These are phyloP conservation scores for Pythium dissimile DNA, from an alignment of 352 stramenopile species.

Conservation along the genomic window DNA sequence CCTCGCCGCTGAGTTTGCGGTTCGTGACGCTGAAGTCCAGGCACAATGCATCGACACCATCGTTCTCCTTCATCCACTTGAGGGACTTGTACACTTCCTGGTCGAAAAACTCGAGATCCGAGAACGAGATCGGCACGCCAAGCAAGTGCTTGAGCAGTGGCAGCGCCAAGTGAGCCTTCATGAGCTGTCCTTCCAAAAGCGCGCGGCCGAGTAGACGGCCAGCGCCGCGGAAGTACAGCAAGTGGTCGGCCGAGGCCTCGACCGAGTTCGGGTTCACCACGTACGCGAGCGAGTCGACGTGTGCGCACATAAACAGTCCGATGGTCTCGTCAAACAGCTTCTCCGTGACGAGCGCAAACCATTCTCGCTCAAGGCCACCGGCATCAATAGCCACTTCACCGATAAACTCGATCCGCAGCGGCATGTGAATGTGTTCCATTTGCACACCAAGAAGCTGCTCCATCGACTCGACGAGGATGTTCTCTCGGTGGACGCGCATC, in stretches of 20 bases:
- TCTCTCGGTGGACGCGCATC: slow-evolving; percentile 82
- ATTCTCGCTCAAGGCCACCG: slow-evolving; percentile 87
- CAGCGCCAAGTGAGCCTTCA: slow-evolving; percentile 80
- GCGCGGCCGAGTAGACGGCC: slow-evolving; percentile 95
- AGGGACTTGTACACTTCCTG: slow-evolving; percentile 81
- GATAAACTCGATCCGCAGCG: slow-evolving; percentile 86
- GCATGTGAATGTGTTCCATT: slow-evolving; percentile 87
- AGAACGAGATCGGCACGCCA: slow-evolving; percentile 84
- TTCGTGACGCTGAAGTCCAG: slow-evolving; percentile 85
- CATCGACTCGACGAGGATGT: slow-evolving; percentile 85
- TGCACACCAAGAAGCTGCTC: slow-evolving; percentile 78
- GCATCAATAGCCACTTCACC: slow-evolving; percentile 88
- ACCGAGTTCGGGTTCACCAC: slow-evolving; percentile 83
- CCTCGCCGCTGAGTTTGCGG: slow-evolving; percentile 66
- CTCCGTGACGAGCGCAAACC: slow-evolving; percentile 83
- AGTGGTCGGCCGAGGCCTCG: slow-evolving; percentile 89
- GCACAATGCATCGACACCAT: slow-evolving; percentile 67
- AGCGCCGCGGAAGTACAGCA: slow-evolving; percentile 97
- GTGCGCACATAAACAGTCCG: slow-evolving; percentile 83
- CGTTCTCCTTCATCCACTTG: slow-evolving; percentile 84
- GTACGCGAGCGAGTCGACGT: slow-evolving; percentile 77
- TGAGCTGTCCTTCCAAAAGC: slow-evolving; percentile 94
- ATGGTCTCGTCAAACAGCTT: slow-evolving; percentile 86
- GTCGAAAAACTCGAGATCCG: slow-evolving; percentile 88
- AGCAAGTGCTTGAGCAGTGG: slow-evolving; percentile 85